A percentile compares a stretch with the other conserved stretches of the same genome.
phyloP scores from a whole-genome alignment of 495 filamentous ascomycete genomes.

The Articulospora tetracladia region DNA sequence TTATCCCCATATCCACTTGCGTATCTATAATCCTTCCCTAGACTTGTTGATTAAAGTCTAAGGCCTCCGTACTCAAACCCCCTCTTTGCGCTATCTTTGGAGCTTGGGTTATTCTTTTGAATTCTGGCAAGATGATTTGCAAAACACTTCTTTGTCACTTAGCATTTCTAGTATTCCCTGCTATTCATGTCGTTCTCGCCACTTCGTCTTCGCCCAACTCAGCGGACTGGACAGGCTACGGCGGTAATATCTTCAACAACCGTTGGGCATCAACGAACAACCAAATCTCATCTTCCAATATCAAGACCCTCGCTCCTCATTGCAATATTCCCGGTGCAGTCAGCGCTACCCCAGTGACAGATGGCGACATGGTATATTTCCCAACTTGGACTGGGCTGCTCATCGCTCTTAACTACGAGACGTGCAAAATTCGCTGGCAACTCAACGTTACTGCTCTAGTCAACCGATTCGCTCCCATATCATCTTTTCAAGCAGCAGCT shows the following conservation, averaged over 20 bases:
- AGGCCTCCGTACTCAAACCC: too few species aligned
- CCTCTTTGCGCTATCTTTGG: too few species aligned
- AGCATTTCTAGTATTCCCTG: background rate
- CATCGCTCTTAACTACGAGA: conserved; percentile 32
- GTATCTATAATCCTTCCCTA: too few species aligned
- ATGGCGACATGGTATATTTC: conserved; percentile 28
- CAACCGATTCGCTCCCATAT: conserved; percentile 17
- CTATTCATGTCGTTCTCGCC: background rate
- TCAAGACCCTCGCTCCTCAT: conserved; percentile 11
- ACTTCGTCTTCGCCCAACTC: background rate
- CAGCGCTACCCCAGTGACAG: conserved; percentile 29
- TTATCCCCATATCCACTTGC: too few species aligned
- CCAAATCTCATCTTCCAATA: conserved; percentile 19
- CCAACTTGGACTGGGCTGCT: conserved; percentile 35
- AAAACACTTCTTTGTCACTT: background rate
- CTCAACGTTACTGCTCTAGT: conserved; percentile 31
- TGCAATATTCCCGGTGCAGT: conserved; percentile 23
- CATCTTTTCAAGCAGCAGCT: conserved; percentile 6
- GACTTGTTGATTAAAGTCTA: too few species aligned
- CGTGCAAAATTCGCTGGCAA: conserved; percentile 30
- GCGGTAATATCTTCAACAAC: conserved; percentile 28
- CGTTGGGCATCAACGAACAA: conserved; percentile 25
- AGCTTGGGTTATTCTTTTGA: too few species aligned
- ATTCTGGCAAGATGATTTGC: too few species aligned
- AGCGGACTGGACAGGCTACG: conserved; percentile 19